These are phyloP conservation scores for Cylindrotheca closterium DNA, from an alignment of 108 stramenopile genomes.

Conservation along the genomic window DNA sequence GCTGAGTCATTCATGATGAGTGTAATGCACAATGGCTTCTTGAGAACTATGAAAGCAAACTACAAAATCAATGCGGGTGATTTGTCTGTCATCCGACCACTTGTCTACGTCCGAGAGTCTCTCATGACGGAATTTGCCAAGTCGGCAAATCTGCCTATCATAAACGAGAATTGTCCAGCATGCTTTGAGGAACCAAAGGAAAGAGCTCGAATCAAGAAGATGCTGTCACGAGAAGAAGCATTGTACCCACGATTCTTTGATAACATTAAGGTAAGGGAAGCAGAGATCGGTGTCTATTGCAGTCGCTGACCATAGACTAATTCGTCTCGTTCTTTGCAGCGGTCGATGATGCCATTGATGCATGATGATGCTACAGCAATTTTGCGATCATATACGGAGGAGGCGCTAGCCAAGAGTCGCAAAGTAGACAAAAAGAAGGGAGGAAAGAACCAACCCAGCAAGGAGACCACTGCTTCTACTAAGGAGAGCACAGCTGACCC, in stretches of 20 bases:
- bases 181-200: constrained; percentile 99
- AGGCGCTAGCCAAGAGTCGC: constrained; percentile 76
- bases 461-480: background rate
- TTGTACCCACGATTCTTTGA: constrained; percentile 84
- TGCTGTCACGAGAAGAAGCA: constrained; percentile 90
- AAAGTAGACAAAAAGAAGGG: constrained; percentile 38
- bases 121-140: constrained; percentile 92
- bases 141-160: constrained; percentile 86
- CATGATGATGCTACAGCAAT: constrained; percentile 83
- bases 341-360: constrained; percentile 72
- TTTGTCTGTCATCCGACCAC: constrained; percentile 93
- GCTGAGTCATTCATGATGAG: constrained; percentile 98
- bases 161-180: constrained; percentile 99
- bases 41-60: constrained; percentile 89
- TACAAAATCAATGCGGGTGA: constrained; percentile 94
- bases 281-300: too few relatives aligned
- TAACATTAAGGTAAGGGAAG: constrained; percentile 56
- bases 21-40: constrained; percentile 96
- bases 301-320: too few relatives aligned
- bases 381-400: constrained; percentile 77
- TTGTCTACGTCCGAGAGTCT: constrained; percentile 94
- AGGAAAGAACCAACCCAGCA: constrained; percentile 3
- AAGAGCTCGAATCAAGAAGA: constrained; percentile 93
- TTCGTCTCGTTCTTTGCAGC: background rate
- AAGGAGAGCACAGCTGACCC: background rate